These are phyloP conservation scores for Orbilia oligospora DNA, from an alignment of 2,329 filamentous ascomycete species.

Conservation along the genomic window DNA sequence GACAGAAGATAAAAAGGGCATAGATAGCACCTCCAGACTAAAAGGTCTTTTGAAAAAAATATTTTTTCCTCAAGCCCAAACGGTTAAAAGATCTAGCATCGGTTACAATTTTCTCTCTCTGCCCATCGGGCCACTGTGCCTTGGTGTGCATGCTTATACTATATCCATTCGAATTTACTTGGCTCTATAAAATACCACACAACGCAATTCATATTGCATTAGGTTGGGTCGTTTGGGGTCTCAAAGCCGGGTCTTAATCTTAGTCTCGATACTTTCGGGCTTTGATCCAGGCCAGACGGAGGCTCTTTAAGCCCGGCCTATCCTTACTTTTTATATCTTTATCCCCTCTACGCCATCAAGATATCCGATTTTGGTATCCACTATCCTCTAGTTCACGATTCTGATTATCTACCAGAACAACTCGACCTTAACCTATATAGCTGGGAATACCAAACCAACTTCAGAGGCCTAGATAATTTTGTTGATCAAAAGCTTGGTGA, in stretches of 20 bases:
- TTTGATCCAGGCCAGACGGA: background rate
- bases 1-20: slow-evolving; percentile 6
- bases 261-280: too few species aligned
- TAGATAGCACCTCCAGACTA: background rate
- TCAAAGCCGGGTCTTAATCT: background rate
- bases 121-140: slow-evolving; percentile 2
- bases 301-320: background rate
- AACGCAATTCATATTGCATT: background rate
- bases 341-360: background rate
- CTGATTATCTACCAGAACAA: background rate
- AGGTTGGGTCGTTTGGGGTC: background rate
- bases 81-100: background rate
- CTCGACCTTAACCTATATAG: background rate
- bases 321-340: background rate
- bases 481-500: background rate
- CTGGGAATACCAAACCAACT: background rate
- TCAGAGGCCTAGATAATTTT: background rate
- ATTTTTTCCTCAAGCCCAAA: slow-evolving; percentile 20
- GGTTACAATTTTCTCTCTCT: background rate
- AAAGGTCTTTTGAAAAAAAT: background rate
- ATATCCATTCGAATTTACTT: too few species aligned
- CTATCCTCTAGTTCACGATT: background rate
- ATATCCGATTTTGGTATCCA: background rate
- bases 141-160: background rate
- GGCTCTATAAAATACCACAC: background rate